Evolutionary conservation across 2,329 filamentous ascomycete genomes (phyloP), one percentile per base, ranked within the genome.

Genomic region (Aspergillus sp.): DNA sequence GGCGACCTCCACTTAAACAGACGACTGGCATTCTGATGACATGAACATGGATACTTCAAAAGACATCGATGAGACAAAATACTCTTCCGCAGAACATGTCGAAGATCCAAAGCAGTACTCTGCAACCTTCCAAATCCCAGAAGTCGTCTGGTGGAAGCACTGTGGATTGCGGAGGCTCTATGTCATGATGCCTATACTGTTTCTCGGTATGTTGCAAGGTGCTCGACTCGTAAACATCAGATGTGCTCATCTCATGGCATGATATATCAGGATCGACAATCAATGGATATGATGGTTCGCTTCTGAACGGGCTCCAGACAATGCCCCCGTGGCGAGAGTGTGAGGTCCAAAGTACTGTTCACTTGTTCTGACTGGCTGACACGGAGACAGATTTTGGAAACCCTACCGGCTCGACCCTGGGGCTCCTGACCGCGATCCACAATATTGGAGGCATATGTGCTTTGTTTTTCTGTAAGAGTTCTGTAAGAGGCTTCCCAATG

Each of bases 271-370:
- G 58, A 0, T 57, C 58, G 3, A 60, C 62, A 8, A 63, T 59
- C 13, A 62, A 62, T 24, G 62, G 61, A 9, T 64, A 64, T 43
- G 62, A 66, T 53, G 64, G 59, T 2, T 58, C 56, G 1, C 42
- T 66, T 1, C 39, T 66, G 34, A 64, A 64, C 42, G 63, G 61
- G 4, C 30, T 64, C 11, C 59, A 64, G 32, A 62, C 64, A 7
- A 62, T 64, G 62, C 32, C 49, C 4, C 52, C 62, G 1, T 64
- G 64, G 62, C 47, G 57, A 26, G 48, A 49, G 2, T 63, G 64
- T 64, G 26, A 56, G 62, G 6, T 3, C 20, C 32, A 18, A 9
- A 15, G 13, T 26, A 30, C 36, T 7, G 20, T 9, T 12, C n/a
- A 22, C 18, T 22, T 30, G 18, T 4, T 11, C n/a, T 53, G 8